A percentile compares a stretch with the other conserved stretches of the same genome.
Evolutionary conservation across 495 filamentous ascomycete species (phyloP).

Genomic region (Lophiotrema nucula): DNA sequence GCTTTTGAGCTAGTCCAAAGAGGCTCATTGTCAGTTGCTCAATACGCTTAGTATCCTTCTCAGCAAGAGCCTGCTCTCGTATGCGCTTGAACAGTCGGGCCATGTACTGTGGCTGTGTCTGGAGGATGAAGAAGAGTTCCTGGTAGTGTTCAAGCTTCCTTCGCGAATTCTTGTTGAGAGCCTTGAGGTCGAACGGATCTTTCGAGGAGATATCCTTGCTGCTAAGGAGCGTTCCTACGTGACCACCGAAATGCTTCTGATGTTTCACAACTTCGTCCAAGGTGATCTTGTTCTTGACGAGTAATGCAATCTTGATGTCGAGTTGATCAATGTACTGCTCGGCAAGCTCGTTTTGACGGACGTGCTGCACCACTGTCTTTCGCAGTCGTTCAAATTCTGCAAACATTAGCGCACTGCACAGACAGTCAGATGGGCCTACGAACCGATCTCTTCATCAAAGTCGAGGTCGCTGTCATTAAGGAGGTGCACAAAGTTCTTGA

Average conservation of each 20-base stretch:
- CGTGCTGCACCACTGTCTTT: slow-evolving; percentile 94
- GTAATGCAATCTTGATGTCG: slow-evolving; percentile 96
- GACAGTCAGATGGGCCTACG: too few species aligned
- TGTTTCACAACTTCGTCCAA: slow-evolving; percentile 96
- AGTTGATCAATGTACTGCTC: slow-evolving; percentile 98
- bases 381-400: slow-evolving; percentile 86
- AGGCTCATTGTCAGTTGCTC: slow-evolving; percentile 94
- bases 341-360: slow-evolving; percentile 92
- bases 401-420: too few species aligned
- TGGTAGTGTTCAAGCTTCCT: slow-evolving; percentile 96
- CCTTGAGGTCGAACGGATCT: slow-evolving; percentile 95
- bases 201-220: slow-evolving; percentile 84
- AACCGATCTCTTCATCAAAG: slow-evolving; percentile 88
- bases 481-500: slow-evolving; percentile 96
- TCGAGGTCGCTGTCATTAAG: slow-evolving; percentile 98
- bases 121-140: slow-evolving; percentile 94
- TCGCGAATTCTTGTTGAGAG: slow-evolving; percentile 90
- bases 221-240: slow-evolving; percentile 79
- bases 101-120: slow-evolving; percentile 95
- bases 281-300: slow-evolving; percentile 99
- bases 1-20: slow-evolving; percentile 95
- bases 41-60: slow-evolving; percentile 89
- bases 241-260: slow-evolving; percentile 93
- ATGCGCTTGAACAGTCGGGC: slow-evolving; percentile 80
- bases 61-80: slow-evolving; percentile 78